Evolutionary conservation across 2,329 filamentous ascomycete species (phyloP), one percentile per base, ranked within the genome.

Genomic region (Knufia petricola): DNA sequence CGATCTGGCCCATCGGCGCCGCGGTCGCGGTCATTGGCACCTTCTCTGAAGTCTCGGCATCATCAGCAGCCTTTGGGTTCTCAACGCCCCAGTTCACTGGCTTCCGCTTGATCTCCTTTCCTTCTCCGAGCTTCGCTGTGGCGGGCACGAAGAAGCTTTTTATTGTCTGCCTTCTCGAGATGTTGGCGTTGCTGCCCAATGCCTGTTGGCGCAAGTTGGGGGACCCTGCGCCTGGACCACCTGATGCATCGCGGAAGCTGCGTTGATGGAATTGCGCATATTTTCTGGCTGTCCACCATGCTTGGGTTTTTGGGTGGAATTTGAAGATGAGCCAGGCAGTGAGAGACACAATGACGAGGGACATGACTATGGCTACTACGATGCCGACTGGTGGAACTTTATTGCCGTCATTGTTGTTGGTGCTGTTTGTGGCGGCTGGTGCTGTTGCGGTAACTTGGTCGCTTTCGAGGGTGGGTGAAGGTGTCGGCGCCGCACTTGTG

Each of bases 41-140:
- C 26, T 41, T 41, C 28, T 48, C 46, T n/a, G n/a, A n/a, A 15
- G 8, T 26, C 9, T 36, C 46, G n/a, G 10, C 13, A 9, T 32
- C 28, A 8, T 3, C 34, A 17, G 19, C 15, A 8, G 19, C 15
- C 4, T n/a, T 15, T 12, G 32, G 34, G 39, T n/a, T 47, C 23
- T 41, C 21, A 7, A 37, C 46, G 10, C 46, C 46, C 46, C 46
- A 48, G 37, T 41, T 32, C n/a, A 48, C 46, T 9, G 46, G 46
- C 21, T 48, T 48, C n/a, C 46, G n/a, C 28, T 19, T 48, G 24
- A 48, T 42, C 26, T 41, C 46, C 19, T 40, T 31, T 12, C 46
- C 46, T 23, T 42, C 13, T 6, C 46, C 37, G 17, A 48, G 38
- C 13, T 8, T 31, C 15, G n/a, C 46, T 2, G 46, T 48, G n/a